Evolutionary conservation across 2,329 filamentous ascomycete genomes (phyloP).

Genomic region (Fusarium pininemorale): DNA sequence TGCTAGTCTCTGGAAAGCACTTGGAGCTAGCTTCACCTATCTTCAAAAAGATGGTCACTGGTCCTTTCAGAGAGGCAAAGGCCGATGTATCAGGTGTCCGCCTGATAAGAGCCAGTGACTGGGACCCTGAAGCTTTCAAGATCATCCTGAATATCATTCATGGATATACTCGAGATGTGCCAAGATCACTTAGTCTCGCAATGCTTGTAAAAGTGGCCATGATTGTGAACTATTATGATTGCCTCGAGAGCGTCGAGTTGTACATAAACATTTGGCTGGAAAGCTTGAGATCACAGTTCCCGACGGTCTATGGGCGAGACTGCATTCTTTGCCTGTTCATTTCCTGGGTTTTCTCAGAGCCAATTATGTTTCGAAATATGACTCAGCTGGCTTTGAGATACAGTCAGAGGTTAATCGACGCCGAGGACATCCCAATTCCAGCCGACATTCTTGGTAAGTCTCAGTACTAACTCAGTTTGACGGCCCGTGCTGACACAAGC

Average conservation of each 20-base stretch:
- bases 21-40: neutral
- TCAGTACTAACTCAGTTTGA: fast-evolving
- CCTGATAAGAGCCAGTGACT: neutral
- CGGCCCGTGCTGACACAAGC: neutral
- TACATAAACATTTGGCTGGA: conserved; percentile 22
- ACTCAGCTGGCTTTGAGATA: conserved; percentile 9
- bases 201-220: conserved; percentile 39
- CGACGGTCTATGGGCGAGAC: neutral
- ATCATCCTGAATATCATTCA: conserved; percentile 41
- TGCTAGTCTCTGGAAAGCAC: conserved; percentile 4
- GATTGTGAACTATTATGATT: conserved; percentile 41
- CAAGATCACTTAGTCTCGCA: conserved; percentile 18
- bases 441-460: neutral
- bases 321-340: conserved; percentile 15
- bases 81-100: fast-evolving
- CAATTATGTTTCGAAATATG: neutral
- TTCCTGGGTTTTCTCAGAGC: conserved; percentile 24
- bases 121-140: conserved; percentile 39
- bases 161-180: conserved; percentile 31
- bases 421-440: neutral
- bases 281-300: fast-evolving
- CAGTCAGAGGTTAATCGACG: conserved; percentile 1
- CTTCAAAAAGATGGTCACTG: conserved; percentile 6
- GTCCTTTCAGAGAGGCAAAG: neutral
- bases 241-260: conserved; percentile 24